phyloP scores from a whole-genome alignment of 2,329 filamentous ascomycete species.

The Dothidotthia symphoricarpi region DNA sequence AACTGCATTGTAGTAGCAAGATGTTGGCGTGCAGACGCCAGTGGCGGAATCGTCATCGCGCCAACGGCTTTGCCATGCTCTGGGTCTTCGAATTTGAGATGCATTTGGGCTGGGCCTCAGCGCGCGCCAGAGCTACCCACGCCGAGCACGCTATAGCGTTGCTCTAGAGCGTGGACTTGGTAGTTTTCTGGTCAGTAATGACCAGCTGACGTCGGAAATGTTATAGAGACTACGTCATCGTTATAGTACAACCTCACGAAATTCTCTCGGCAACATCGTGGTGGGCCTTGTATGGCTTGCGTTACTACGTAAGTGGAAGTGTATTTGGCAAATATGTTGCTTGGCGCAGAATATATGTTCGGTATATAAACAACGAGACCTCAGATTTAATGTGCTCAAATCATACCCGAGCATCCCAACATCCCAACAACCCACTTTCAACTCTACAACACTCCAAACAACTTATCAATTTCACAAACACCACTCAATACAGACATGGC shows the following conservation, averaged over 20 bases:
- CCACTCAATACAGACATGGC: conserved; percentile 8
- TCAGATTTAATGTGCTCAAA: conserved; percentile 1
- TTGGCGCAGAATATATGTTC: conserved; percentile 4
- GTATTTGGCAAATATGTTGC: conserved; percentile 3
- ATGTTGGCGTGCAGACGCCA: conserved; percentile 2
- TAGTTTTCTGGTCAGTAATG: background rate
- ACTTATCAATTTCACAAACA: conserved; percentile 13
- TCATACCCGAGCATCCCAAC: conserved; percentile 3
- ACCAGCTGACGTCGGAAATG: background rate
- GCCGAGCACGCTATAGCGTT: conserved; percentile 8
- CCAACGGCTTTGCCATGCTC: conserved; percentile 16
- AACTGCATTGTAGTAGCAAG: background rate
- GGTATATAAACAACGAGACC: conserved; percentile 2
- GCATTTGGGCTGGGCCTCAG: conserved; percentile 4
- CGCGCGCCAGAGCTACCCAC: conserved; percentile 5
- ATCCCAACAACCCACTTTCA: conserved; percentile 14
- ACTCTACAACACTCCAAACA: conserved; percentile 10
- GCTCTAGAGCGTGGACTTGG: conserved; percentile 13
- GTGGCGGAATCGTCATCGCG: conserved; percentile 14
- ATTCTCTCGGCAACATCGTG: conserved; percentile 8
- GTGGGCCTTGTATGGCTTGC: conserved; percentile 8
- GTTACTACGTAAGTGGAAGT: conserved; percentile 10
- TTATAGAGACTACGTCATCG: conserved; percentile 18
- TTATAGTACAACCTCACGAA: conserved; percentile 5
- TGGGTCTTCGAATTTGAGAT: conserved; percentile 1